Percentiles rank a stretch among this genome's conserved stretches.
Conservation (phyloP, 768 basidiomycete species). For the Rubroboletus pulcherrimus region DNA sequence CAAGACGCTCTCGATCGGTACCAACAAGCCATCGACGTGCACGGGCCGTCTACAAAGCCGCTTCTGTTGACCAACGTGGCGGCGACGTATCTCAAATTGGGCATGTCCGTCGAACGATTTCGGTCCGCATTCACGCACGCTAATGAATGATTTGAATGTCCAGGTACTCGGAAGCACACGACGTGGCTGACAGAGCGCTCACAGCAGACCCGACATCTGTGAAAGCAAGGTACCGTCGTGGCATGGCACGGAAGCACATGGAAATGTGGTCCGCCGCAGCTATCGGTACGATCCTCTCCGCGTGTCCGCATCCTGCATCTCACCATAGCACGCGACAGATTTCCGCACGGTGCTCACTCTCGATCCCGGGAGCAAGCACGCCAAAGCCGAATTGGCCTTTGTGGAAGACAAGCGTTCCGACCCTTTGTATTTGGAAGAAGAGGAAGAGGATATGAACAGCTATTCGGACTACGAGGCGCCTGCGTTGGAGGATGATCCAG, state of each 20-base stretch:
- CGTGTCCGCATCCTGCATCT: not conserved
- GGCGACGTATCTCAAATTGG: conserved; percentile 40
- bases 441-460: not conserved
- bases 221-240: conserved; percentile 36
- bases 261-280: conserved; percentile 17
- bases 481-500: conserved; percentile 23
- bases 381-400: conserved; percentile 13
- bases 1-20: conserved; percentile 39
- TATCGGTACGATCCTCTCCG: conserved; percentile 14
- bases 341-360: conserved; percentile 23
- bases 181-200: conserved; percentile 28
- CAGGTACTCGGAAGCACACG: conserved; percentile 30
- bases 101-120: conserved; percentile 26
- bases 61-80: conserved; percentile 42
- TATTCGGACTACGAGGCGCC: conserved; percentile 18
- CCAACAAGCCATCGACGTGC: conserved; percentile 35
- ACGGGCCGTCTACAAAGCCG: conserved; percentile 32
- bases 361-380: conserved; percentile 26
- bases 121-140: not conserved
- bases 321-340: conserved; percentile 18
- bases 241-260: conserved; percentile 31
- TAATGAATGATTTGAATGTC: not conserved
- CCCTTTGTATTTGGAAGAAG: not conserved
- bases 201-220: conserved; percentile 27
- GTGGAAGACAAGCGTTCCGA: not conserved